Percentiles rank a stretch among this genome's conserved stretches.
Conservation (phyloP, 192 early-diverging fungal species). For the Coemansia furcata region DNA sequence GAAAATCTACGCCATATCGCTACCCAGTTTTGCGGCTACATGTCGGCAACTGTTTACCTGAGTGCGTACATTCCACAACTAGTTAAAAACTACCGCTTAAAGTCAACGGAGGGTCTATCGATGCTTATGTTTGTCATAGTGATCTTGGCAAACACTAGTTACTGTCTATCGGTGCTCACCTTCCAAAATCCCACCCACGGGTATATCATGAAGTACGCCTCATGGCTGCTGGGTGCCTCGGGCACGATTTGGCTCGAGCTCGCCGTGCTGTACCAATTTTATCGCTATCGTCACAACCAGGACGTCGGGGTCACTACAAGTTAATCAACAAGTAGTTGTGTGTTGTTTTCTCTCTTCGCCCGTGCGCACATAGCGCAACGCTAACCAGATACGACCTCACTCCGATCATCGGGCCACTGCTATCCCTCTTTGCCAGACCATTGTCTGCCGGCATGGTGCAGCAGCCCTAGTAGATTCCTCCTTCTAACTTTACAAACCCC, state of each 20-base stretch:
- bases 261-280: constrained; percentile 67
- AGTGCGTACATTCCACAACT: constrained; percentile 77
- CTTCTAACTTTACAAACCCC: too few species aligned
- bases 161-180: constrained; percentile 64
- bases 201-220: constrained; percentile 61
- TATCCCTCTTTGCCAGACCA: too few species aligned
- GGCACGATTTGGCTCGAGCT: constrained; percentile 74
- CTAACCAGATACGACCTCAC: too few species aligned
- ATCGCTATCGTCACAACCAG: constrained; percentile 45
- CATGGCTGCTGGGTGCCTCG: constrained; percentile 71
- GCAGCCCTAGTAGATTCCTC: too few species aligned
- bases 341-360: too few species aligned
- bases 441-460: too few species aligned
- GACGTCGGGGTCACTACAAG: neutral
- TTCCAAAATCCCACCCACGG: constrained; percentile 60
- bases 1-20: constrained; percentile 28
- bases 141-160: constrained; percentile 67
- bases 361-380: too few species aligned
- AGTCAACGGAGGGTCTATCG: constrained; percentile 73
- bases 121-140: constrained; percentile 75
- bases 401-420: too few species aligned
- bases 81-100: constrained; percentile 63
- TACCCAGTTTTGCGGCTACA: constrained; percentile 70
- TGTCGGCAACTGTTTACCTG: constrained; percentile 67
- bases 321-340: too few species aligned